Percentiles rank a stretch among this genome's conserved stretches.
phyloP scores from a whole-genome alignment of 495 filamentous ascomycete genomes.

The Acidomyces sp. region DNA sequence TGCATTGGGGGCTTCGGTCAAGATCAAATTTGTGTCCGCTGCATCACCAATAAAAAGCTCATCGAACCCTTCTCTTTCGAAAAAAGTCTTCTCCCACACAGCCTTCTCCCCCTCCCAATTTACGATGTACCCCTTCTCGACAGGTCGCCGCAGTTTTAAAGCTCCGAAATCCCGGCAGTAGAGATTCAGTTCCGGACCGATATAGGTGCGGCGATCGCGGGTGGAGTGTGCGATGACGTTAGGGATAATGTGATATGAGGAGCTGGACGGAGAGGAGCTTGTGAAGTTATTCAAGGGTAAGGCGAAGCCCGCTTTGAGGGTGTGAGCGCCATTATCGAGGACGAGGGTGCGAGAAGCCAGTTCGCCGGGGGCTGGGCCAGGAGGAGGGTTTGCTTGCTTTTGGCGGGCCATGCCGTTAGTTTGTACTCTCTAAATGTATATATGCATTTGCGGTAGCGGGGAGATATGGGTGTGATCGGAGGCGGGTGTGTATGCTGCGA shows the following conservation, averaged over 20 bases:
- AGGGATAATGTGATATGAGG: slow-evolving; percentile 45
- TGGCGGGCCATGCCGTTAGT: slow-evolving; percentile 6
- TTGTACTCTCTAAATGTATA: not conserved
- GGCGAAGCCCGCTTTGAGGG: slow-evolving; percentile 89
- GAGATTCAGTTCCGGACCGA: slow-evolving; percentile 68
- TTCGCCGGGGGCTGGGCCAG: not conserved
- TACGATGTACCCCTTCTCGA: slow-evolving; percentile 89
- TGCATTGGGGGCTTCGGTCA: slow-evolving; percentile 86
- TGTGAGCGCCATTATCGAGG: slow-evolving; percentile 87
- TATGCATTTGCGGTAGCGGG: no score
- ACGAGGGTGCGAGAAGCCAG: slow-evolving; percentile 43
- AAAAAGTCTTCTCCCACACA: slow-evolving; percentile 87
- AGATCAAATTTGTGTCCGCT: slow-evolving; percentile 62
- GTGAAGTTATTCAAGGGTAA: no score
- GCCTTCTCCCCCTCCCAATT: slow-evolving; percentile 96
- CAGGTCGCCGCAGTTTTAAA: slow-evolving; percentile 70
- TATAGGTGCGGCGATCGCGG: slow-evolving; percentile 60
- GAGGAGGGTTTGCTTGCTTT: not conserved
- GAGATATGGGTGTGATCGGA: no score
- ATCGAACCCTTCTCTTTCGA: slow-evolving; percentile 57
- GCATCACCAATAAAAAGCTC: slow-evolving; percentile 48
- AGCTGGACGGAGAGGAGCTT: slow-evolving; percentile 30
- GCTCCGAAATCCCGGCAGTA: slow-evolving; percentile 82
- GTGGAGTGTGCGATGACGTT: slow-evolving; percentile 72
- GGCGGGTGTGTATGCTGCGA: no score